A percentile compares a stretch with the other conserved stretches of the same genome.
Evolutionary conservation across 164 flowering plant genomes (phyloP).

Genomic region (Paratinospora sagittata): DNA sequence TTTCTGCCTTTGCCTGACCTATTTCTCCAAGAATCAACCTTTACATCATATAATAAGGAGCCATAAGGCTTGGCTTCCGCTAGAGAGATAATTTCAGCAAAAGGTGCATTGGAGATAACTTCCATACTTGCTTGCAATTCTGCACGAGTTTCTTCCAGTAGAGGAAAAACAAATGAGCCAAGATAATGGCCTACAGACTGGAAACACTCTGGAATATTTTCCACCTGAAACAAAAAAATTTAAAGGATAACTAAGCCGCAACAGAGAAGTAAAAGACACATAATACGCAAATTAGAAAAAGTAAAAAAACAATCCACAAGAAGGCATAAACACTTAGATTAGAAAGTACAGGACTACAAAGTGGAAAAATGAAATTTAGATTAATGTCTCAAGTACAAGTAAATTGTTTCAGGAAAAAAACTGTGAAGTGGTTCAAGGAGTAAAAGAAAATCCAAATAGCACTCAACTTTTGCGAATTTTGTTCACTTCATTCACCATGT

Average conservation of each 20-base stretch:
- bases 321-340: no score
- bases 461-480: no score
- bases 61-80: slow-evolving; percentile 18
- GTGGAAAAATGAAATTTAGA: no score
- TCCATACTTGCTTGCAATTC: slow-evolving; percentile 45
- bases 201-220: slow-evolving; percentile 46
- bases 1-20: slow-evolving; percentile 22
- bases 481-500: no score
- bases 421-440: no score
- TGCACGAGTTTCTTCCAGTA: slow-evolving; percentile 54
- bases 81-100: slow-evolving; percentile 31
- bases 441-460: no score
- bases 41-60: slow-evolving; percentile 28
- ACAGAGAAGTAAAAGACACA: neutral
- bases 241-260: neutral
- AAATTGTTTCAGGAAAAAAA: no score
- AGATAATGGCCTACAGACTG: slow-evolving; percentile 40
- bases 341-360: no score
- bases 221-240: slow-evolving; percentile 30
- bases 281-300: neutral
- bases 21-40: slow-evolving; percentile 50
- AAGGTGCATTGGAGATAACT: slow-evolving; percentile 36
- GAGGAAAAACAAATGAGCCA: slow-evolving; percentile 40
- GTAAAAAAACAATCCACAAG: neutral
- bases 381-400: no score